Evolutionary conservation across 192 early-diverging fungal species (phyloP), one percentile per base, ranked within the genome.

Genomic region (Funneliformis mosseae): DNA sequence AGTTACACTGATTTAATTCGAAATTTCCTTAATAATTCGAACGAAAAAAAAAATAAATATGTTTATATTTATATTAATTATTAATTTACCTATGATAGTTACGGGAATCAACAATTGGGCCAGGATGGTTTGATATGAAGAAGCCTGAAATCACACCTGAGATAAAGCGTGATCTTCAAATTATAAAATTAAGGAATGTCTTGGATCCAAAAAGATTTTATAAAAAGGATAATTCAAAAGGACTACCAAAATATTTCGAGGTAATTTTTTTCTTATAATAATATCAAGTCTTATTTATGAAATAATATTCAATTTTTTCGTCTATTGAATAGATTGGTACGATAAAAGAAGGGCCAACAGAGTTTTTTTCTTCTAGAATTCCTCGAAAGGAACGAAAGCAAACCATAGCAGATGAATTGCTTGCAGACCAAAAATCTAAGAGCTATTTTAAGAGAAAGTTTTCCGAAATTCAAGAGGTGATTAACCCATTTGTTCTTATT

Each of bases 151-250:
- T 99, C 50, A 98, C 98, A 25, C 90, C 90, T 5, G 96, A 96
- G 82, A 69, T 98, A 60, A 96, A 97, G 80, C 92, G 93, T 8
- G 96, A 99, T 82, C 84, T 99, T 69, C 93, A 95, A 55, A 90
- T 98, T 39, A 80, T 99, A 43, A 93, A 94, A 79, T 85, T 93
- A 77, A 91, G 98, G 69, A 90, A 92, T 81, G 96, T 94, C 4
- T 83, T 99, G 12, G 97, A 99, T 84, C 95, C 95, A 21, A 98
- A 96, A 84, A 89, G 93, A 41, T 94, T 95, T 80, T 98, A 97
- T 81, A 97, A 97, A 77, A 92, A 93, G 74, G 89, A 88, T 66
- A 92, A 91, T 46, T 83, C 84, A 4, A 81, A 86, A 25, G 88
- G 88, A 23, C 80, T 93, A 16, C 97, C 98, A 41, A 97, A 95